A percentile compares a stretch with the other conserved stretches of the same genome.
Conservation (phyloP, 768 basidiomycete species). For the Collybia mongolica region DNA sequence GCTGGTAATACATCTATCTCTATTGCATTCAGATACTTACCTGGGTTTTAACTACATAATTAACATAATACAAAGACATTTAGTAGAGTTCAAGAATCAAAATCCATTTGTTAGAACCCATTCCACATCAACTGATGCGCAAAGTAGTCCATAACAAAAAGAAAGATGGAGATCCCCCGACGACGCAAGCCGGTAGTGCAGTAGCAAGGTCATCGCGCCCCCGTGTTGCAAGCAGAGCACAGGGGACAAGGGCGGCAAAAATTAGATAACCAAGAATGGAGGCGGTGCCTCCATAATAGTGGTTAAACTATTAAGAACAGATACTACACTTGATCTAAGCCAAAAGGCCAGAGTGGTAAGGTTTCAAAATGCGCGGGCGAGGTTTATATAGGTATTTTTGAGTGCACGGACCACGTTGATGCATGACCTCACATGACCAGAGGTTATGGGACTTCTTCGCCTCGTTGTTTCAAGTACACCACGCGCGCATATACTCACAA, state of each 20-base stretch:
- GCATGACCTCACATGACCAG: too few species aligned
- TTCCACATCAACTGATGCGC: constrained; percentile 6
- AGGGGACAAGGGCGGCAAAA: constrained; percentile 48
- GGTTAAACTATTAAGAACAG: constrained; percentile 89
- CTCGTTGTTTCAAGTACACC: too few species aligned
- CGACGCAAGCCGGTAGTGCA: constrained; percentile 63
- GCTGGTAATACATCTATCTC: too few species aligned
- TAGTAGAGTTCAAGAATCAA: too few species aligned
- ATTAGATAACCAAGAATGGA: constrained; percentile 56
- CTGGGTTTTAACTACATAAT: too few species aligned
- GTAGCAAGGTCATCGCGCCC: constrained; percentile 54
- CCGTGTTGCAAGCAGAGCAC: constrained; percentile 62
- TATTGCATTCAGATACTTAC: too few species aligned
- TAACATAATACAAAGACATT: too few species aligned
- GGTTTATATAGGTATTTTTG: neutral
- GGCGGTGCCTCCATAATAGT: constrained; percentile 58
- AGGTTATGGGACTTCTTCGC: too few species aligned
- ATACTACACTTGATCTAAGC: constrained; percentile 98
- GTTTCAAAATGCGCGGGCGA: constrained; percentile 18
- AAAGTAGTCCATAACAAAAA: constrained; percentile 12
- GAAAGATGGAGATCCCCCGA: constrained; percentile 47
- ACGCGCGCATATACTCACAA: too few species aligned
- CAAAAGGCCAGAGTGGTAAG: constrained; percentile 91
- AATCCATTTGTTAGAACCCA: constrained; percentile 12
- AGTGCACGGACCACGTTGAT: constrained; percentile 15